phyloP scores from a whole-genome alignment of 148 eudicot species.

The Cornus controversa region DNA sequence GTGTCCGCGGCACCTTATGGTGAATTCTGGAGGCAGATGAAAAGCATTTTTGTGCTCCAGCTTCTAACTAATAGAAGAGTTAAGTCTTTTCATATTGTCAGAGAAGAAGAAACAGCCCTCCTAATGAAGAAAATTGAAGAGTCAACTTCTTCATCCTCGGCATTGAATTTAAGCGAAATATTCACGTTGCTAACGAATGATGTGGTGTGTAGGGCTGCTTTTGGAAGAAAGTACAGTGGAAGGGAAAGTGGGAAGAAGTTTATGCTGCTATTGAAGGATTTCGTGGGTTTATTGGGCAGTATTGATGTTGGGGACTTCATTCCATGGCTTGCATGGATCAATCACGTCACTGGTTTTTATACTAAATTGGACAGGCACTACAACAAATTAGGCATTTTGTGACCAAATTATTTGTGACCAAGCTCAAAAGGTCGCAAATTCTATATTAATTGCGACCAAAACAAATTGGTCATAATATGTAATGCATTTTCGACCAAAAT shows the following conservation, averaged over 20 bases:
- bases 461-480: too few relatives aligned
- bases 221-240: slow-evolving; percentile 61
- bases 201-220: slow-evolving; percentile 56
- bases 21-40: slow-evolving; percentile 52
- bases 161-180: slow-evolving; percentile 48
- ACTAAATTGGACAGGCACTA: slow-evolving; percentile 37
- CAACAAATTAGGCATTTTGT: too few relatives aligned
- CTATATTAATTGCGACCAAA: too few relatives aligned
- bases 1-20: slow-evolving; percentile 44
- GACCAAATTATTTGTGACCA: too few relatives aligned
- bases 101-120: slow-evolving; percentile 39
- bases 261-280: slow-evolving; percentile 30
- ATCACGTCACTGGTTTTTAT: slow-evolving; percentile 49
- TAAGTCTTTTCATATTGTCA: slow-evolving; percentile 31
- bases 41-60: slow-evolving; percentile 42
- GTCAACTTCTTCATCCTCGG: background rate
- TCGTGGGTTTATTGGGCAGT: slow-evolving; percentile 40
- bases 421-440: too few relatives aligned
- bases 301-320: slow-evolving; percentile 33
- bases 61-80: slow-evolving; percentile 48
- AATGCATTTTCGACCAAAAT: too few relatives aligned
- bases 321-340: slow-evolving; percentile 65
- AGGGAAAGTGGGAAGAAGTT: slow-evolving; percentile 40
- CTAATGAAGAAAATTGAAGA: slow-evolving; percentile 36
- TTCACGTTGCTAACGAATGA: slow-evolving; percentile 44